These are phyloP conservation scores for Podospora fimiseda DNA, from an alignment of 495 filamentous ascomycete species.

Conservation along the genomic window DNA sequence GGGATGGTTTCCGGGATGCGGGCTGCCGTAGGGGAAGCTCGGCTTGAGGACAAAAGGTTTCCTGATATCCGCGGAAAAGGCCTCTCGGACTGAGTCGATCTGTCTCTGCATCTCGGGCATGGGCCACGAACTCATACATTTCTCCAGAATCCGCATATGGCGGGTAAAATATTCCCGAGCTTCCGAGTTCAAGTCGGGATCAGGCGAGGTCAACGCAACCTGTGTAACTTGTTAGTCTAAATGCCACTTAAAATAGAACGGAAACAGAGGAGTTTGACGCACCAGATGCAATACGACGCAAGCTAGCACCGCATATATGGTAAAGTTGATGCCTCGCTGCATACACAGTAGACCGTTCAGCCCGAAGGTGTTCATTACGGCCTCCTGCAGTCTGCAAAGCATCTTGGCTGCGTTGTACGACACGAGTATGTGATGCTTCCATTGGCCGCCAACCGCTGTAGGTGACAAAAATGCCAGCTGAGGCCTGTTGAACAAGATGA, in stretches of 20 bases:
- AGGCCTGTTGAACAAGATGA: constrained; percentile 85
- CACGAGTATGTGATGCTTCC: constrained; percentile 82
- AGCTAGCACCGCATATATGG: constrained; percentile 85
- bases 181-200: constrained; percentile 78
- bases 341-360: constrained; percentile 82
- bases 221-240: too few species aligned
- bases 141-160: constrained; percentile 93
- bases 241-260: too few species aligned
- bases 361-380: constrained; percentile 69
- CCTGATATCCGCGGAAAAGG: constrained; percentile 81
- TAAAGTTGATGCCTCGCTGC: constrained; percentile 92
- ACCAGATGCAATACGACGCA: constrained; percentile 96
- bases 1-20: constrained; percentile 50
- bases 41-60: constrained; percentile 86
- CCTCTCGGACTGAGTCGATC: constrained; percentile 82
- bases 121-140: constrained; percentile 75
- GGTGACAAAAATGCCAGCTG: constrained; percentile 75
- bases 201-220: constrained; percentile 91
- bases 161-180: constrained; percentile 87
- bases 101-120: constrained; percentile 90
- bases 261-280: constrained; percentile 30
- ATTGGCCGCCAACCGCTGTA: constrained; percentile 63
- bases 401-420: constrained; percentile 84
- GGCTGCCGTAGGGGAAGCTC: constrained; percentile 83
- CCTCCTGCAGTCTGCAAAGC: constrained; percentile 88